Evolutionary conservation across 305 asterid species (phyloP).

Genomic region (Solanum chacoense): DNA sequence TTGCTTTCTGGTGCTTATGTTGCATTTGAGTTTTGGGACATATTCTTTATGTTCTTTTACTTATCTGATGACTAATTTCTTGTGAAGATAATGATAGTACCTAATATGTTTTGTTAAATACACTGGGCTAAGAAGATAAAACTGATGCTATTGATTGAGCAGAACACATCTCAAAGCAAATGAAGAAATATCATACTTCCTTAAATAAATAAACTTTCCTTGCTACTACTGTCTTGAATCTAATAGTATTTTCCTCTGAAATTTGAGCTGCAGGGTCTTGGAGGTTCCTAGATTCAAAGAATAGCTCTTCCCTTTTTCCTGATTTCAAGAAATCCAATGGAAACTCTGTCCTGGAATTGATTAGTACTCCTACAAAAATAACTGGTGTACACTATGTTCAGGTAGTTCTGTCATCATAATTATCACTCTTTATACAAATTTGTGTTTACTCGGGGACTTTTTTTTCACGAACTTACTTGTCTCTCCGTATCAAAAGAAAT

Average conservation of each 20-base stretch:
- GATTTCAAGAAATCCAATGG: conserved; percentile 80
- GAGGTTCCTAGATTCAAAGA: conserved; percentile 66
- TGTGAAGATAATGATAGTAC: background rate
- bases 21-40: background rate
- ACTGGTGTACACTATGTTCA: conserved; percentile 97
- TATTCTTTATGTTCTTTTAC: background rate
- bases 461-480: background rate
- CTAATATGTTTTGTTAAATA: background rate
- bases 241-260: conserved; percentile 4
- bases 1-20: background rate
- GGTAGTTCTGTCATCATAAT: conserved; percentile 27
- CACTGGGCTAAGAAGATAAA: background rate
- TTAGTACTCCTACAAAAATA: conserved; percentile 84
- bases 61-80: background rate
- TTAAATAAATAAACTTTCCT: background rate
- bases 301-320: conserved; percentile 68
- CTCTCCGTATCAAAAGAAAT: background rate
- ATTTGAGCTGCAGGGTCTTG: conserved; percentile 59
- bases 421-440: background rate
- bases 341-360: conserved; percentile 69
- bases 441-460: background rate
- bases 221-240: background rate
- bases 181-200: background rate
- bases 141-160: background rate
- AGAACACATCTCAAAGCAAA: background rate